Percentiles rank a stretch among this genome's conserved stretches.
Conservation (phyloP, 2,329 filamentous ascomycete genomes). For the Arthrobotrys musiformis region DNA sequence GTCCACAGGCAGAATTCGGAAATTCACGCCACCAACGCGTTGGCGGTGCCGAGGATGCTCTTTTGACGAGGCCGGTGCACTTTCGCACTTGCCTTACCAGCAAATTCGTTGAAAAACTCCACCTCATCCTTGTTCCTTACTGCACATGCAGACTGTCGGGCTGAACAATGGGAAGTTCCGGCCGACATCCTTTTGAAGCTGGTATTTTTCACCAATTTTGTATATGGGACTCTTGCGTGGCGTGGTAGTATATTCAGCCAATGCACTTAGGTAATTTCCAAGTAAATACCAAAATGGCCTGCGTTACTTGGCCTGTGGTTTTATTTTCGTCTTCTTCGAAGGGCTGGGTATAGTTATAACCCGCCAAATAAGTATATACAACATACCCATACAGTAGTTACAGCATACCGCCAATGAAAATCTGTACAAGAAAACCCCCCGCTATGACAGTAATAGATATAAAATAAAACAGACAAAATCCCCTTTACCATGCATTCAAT, state of each 20-base stretch:
- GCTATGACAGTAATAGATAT: conserved; percentile 4
- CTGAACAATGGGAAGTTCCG: neutral
- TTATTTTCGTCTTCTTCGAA: neutral
- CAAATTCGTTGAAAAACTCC: neutral
- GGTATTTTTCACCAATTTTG: neutral
- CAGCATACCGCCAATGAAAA: conserved; percentile 9
- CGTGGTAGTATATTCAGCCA: neutral
- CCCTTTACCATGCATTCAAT: neutral
- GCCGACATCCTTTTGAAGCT: neutral
- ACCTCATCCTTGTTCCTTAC: neutral
- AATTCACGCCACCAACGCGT: neutral
- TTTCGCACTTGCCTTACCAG: neutral
- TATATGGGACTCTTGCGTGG: neutral
- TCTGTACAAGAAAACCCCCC: neutral
- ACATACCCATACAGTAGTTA: conserved; percentile 19
- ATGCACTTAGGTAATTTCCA: neutral
- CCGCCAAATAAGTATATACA: conserved; percentile 20
- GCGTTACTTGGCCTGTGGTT: neutral
- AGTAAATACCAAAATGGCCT: neutral
- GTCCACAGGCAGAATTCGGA: neutral
- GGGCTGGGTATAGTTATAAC: neutral
- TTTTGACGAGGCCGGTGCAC: neutral
- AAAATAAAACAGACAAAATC: neutral
- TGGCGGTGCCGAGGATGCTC: conserved; percentile 10
- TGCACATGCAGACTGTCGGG: neutral